Base-by-base conservation (phyloP, 345 rosid species). In the Populus pruinosa region DNA sequence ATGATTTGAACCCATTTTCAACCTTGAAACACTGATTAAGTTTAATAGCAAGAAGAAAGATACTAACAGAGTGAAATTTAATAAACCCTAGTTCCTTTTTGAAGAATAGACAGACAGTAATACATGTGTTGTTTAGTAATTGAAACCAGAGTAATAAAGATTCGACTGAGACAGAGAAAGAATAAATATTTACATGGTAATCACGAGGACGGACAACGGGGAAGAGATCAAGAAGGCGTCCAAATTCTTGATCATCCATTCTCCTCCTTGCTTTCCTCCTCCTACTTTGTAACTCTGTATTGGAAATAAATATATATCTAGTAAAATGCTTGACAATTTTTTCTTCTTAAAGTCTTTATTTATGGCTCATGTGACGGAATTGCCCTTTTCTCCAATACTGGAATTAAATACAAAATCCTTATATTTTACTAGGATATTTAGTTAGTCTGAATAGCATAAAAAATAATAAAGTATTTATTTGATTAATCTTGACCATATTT, bases 171-270 rank as follows among this genome's bases (percentile, higher is more conserved):
- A 65, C 47, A 41, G 66, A 63, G 56, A 59, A 79, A 73, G 47
- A 25, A 67, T 41, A 73, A 18, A 56, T 6, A 35, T 17, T 63
- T 83, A 93, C 98, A 75, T 79, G 83, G 80, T 83, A 87, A 82
- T 93, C 89, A 70, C 91, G 92, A 84, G 96, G 74, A 70, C 99
- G 89, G 65, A 89, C 93, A 73, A 93, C 85, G 25, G 97, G 98
- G 86, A 93, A 95, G 82, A 89, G 91, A 74, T 90, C 85, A 2
- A 95, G 92, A 55, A 87, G 83, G 81, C 91, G 91, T 50, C 84
- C 87, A 82, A 95, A 95, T 79, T 95, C 98, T 66, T 83, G 83
- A 73, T 91, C 97, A 9, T 95, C 98, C 99, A 95, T 89, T 29
- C 39, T 18, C 18, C 25, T 36, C 5, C 25, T 21, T 70, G 13